phyloP scores from a whole-genome alignment of 2,329 filamentous ascomycete genomes.

The Gliomastix tumulicola region DNA sequence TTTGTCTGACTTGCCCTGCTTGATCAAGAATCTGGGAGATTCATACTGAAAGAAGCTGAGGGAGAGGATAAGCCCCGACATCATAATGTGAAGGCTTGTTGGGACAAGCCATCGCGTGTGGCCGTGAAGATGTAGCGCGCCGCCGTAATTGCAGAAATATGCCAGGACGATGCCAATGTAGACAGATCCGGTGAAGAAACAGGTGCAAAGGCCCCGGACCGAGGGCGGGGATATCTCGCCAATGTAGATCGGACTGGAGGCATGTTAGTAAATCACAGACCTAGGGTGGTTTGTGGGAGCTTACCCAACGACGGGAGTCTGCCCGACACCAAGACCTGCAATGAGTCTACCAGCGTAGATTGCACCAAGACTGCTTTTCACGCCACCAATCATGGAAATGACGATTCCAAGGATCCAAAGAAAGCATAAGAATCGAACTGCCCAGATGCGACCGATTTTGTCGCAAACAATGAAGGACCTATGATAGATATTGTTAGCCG shows the following conservation, averaged over 20 bases:
- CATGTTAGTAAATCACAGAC: background rate
- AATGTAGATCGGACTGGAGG: slow-evolving; percentile 45
- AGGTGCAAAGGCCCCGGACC: slow-evolving; percentile 37
- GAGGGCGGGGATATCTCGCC: slow-evolving; percentile 59
- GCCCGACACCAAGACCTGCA: slow-evolving; percentile 2
- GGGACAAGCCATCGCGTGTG: slow-evolving; percentile 55
- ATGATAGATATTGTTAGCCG: slow-evolving; percentile 2
- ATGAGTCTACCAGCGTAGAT: background rate
- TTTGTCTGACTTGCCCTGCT: slow-evolving; percentile 51
- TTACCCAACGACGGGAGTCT: slow-evolving; percentile 8
- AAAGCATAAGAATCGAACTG: background rate
- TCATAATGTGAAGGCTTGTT: slow-evolving; percentile 70
- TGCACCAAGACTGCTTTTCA: background rate
- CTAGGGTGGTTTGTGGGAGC: slow-evolving; percentile 4
- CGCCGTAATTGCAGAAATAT: slow-evolving; percentile 59
- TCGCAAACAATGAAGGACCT: slow-evolving; percentile 1
- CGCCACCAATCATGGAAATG: background rate
- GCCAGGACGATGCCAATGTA: slow-evolving; percentile 63
- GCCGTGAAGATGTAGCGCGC: slow-evolving; percentile 27
- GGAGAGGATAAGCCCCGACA: slow-evolving; percentile 63
- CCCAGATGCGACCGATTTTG: background rate
- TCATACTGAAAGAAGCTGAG: slow-evolving; percentile 64
- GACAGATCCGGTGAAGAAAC: slow-evolving; percentile 28
- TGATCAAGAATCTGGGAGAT: slow-evolving; percentile 65
- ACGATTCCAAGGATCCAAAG: slow-evolving; percentile 1